Evolutionary conservation across 257 asterid genomes (phyloP).

Genomic region (Ocimum tenuiflorum): DNA sequence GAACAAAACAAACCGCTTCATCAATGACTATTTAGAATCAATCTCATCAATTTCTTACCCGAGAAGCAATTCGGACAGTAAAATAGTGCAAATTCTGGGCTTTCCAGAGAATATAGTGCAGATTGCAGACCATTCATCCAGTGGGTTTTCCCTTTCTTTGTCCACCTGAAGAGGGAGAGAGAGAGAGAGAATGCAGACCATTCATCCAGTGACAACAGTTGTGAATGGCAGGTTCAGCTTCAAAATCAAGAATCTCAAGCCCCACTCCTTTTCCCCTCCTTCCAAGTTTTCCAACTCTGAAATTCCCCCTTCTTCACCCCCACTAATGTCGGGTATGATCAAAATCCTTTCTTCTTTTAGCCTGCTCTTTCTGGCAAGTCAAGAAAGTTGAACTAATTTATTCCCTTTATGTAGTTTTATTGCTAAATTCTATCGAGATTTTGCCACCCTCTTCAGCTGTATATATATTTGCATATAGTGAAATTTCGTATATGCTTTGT

Average conservation of each 20-base stretch:
- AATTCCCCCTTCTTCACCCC: conserved; percentile 17
- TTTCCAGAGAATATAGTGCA: neutral
- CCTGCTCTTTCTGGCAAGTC: neutral
- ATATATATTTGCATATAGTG: neutral
- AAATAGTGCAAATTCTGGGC: conserved; percentile 1
- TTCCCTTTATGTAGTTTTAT: neutral
- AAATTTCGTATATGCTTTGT: neutral
- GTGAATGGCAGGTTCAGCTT: conserved; percentile 14
- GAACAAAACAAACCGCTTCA: conserved; percentile 4
- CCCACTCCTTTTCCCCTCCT: conserved; percentile 11
- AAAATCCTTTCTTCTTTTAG: neutral
- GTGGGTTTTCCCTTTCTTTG: neutral
- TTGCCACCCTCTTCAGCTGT: neutral
- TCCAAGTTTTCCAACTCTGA: conserved; percentile 19
- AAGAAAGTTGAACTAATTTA: neutral
- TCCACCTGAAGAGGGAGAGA: conserved; percentile 1
- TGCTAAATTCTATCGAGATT: neutral
- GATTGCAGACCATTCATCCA: neutral
- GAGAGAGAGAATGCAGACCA: conserved; percentile 29
- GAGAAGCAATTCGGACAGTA: neutral
- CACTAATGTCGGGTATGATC: conserved; percentile 26
- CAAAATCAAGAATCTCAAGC: conserved; percentile 26
- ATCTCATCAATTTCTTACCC: neutral
- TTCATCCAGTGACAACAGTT: conserved; percentile 21
- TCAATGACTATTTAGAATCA: neutral